Evolutionary conservation across 352 stramenopile genomes (phyloP).

Genomic region (Phytophthora podocarpi): DNA sequence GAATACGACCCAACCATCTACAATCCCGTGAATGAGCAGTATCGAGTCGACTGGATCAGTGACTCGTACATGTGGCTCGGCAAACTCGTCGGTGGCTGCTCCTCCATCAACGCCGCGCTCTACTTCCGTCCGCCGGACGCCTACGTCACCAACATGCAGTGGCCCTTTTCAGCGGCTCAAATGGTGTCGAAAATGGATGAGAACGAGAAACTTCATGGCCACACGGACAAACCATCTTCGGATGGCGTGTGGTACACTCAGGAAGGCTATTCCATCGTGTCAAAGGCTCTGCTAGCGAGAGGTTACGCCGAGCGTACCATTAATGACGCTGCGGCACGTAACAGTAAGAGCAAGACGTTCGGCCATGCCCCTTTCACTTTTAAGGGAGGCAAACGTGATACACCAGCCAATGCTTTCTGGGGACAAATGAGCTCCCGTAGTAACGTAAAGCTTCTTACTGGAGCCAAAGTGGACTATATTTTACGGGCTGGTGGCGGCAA

Average conservation of each 20-base stretch:
- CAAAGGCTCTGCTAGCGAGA: slow-evolving; percentile 28
- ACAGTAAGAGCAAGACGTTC: slow-evolving; percentile 58
- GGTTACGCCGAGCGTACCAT: slow-evolving; percentile 49
- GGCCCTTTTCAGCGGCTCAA: slow-evolving; percentile 57
- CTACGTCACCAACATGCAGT: slow-evolving; percentile 48
- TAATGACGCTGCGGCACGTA: slow-evolving; percentile 53
- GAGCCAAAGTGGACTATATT: slow-evolving; percentile 54
- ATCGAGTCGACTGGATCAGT: slow-evolving; percentile 57
- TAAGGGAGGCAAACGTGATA: slow-evolving; percentile 56
- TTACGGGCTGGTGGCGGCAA: slow-evolving; percentile 38
- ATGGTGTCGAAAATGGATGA: slow-evolving; percentile 70
- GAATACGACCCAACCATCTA: slow-evolving; percentile 61
- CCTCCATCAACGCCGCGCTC: slow-evolving; percentile 84
- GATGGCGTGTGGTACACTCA: slow-evolving; percentile 57
- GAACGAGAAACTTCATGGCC: slow-evolving; percentile 50
- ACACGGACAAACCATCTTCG: slow-evolving; percentile 52
- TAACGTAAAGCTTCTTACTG: slow-evolving; percentile 57
- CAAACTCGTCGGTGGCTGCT: slow-evolving; percentile 83
- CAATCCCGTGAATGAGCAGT: slow-evolving; percentile 45
- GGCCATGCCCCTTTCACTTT: slow-evolving; percentile 57
- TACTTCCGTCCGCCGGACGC: slow-evolving; percentile 73
- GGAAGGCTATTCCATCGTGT: slow-evolving; percentile 56
- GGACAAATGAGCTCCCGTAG: slow-evolving; percentile 38
- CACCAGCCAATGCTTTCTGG: slow-evolving; percentile 57
- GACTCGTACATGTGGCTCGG: slow-evolving; percentile 61